Conservation (phyloP, 768 basidiomycete species). For the Fibroporia radiculosa region DNA sequence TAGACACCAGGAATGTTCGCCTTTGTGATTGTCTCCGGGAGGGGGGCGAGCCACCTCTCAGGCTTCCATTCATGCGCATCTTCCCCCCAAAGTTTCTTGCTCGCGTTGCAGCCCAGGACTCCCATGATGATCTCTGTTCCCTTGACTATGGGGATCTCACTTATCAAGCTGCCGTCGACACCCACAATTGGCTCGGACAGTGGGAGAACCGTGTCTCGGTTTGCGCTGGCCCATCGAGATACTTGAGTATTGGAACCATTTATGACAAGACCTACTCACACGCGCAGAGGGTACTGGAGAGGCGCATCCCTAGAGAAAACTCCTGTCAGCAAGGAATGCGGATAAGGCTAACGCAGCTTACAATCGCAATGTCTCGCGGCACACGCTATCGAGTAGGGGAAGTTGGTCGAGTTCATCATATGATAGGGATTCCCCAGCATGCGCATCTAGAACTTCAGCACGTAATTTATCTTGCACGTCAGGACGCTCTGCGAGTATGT, state of each 20-base stretch:
- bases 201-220: constrained; percentile 51
- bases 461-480: constrained; percentile 28
- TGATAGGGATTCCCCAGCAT: constrained; percentile 26
- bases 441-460: constrained; percentile 11
- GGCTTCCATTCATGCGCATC: constrained; percentile 54
- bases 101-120: constrained; percentile 39
- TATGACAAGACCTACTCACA: not conserved
- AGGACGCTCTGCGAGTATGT: constrained; percentile 20
- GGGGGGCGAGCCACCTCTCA: constrained; percentile 47
- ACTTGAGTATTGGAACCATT: not conserved
- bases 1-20: constrained; percentile 18
- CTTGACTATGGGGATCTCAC: constrained; percentile 36
- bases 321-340: not conserved
- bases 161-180: constrained; percentile 29
- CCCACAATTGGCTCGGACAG: constrained; percentile 41
- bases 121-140: constrained; percentile 38
- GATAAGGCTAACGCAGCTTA: constrained; percentile 25
- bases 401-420: constrained; percentile 20
- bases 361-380: constrained; percentile 50
- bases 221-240: constrained; percentile 21
- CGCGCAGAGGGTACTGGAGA: not conserved
- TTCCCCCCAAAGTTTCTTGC: constrained; percentile 52
- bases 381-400: constrained; percentile 55
- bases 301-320: not conserved
- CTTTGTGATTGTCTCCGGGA: constrained; percentile 12